Conservation (phyloP, 371 early-diverging fungal genomes). For the Mortierella sp. region DNA sequence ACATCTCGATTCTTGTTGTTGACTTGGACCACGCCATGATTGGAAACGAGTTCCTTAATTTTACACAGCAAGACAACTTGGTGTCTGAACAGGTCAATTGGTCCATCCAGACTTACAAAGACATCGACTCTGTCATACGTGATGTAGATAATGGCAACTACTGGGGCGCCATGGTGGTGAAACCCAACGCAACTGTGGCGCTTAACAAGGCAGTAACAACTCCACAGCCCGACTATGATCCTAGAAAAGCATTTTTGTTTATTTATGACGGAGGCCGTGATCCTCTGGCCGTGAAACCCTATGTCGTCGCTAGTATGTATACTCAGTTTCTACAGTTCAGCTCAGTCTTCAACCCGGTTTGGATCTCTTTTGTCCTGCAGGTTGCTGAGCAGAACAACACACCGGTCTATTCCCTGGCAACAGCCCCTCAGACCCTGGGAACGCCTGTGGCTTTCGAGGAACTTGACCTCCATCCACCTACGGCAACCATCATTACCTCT, state of each 20-base stretch:
- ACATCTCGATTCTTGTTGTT: constrained; percentile 26
- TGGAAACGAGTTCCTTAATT: constrained; percentile 32
- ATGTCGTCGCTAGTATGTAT: constrained; percentile 46
- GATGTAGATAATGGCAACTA: constrained; percentile 38
- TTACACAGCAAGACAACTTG: constrained; percentile 21
- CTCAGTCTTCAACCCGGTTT: constrained; percentile 37
- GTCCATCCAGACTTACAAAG: constrained; percentile 21
- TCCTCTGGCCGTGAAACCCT: constrained; percentile 38
- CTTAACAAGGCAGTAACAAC: constrained; percentile 36
- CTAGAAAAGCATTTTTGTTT: constrained; percentile 36
- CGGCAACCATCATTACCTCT: constrained; percentile 39
- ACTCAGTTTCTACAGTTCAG: constrained; percentile 36
- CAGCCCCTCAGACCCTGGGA: constrained; percentile 35
- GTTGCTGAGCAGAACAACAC: constrained; percentile 27
- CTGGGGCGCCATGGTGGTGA: constrained; percentile 52
- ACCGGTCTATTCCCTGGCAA: not conserved
- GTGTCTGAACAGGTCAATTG: constrained; percentile 22
- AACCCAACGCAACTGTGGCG: constrained; percentile 25
- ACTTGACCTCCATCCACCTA: constrained; percentile 39
- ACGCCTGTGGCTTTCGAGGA: constrained; percentile 52
- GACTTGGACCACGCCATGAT: constrained; percentile 45
- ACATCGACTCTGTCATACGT: constrained; percentile 11
- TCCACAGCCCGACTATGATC: constrained; percentile 27
- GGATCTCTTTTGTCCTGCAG: constrained; percentile 30
- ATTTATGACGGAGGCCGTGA: constrained; percentile 49